Evolutionary conservation across 129 eudicot genomes (phyloP).

Genomic region (Pulicaria dysenterica): DNA sequence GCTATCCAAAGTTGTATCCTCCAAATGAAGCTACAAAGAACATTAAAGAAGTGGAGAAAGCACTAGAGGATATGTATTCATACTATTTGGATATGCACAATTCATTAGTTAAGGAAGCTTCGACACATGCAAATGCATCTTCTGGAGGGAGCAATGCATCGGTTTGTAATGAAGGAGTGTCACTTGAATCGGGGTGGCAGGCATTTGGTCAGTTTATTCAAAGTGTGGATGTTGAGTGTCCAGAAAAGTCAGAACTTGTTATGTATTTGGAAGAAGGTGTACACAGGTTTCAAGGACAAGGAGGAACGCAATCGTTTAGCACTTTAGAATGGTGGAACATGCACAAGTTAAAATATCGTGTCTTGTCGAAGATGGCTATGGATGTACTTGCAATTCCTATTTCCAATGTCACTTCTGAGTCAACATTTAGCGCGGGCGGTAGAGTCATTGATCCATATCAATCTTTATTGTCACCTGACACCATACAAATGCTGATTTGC

Average conservation of each 20-base stretch:
- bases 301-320: background rate
- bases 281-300: too few relatives aligned
- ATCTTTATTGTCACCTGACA: background rate
- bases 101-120: too few relatives aligned
- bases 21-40: background rate
- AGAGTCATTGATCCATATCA: slow-evolving; percentile 12
- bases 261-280: too few relatives aligned
- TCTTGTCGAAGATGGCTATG: background rate
- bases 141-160: too few relatives aligned
- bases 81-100: background rate
- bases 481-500: too few relatives aligned
- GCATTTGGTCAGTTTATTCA: too few relatives aligned
- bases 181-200: too few relatives aligned
- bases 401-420: background rate
- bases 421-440: slow-evolving; percentile 11
- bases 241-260: background rate
- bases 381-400: slow-evolving; percentile 5
- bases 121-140: too few relatives aligned
- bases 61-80: background rate
- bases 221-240: background rate
- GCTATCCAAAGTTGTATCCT: background rate
- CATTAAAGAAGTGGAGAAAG: background rate
- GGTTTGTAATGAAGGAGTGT: too few relatives aligned
- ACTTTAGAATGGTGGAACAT: slow-evolving; percentile 16
- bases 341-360: background rate